phyloP scores from a whole-genome alignment of 2,329 filamentous ascomycete genomes.

The Waltergamsia citrina region DNA sequence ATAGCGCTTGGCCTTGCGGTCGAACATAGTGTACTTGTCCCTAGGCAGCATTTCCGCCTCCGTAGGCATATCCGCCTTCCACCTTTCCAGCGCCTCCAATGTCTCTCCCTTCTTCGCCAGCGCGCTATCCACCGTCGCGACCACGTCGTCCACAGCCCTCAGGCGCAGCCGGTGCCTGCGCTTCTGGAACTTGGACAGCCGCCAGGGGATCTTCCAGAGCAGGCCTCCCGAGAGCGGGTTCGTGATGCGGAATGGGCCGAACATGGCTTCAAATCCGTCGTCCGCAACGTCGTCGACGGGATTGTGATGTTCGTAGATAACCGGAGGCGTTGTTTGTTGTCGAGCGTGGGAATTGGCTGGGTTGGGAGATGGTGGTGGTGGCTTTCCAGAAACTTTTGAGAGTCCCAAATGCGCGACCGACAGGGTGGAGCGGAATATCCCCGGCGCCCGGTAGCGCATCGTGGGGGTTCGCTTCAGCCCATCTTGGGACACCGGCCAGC shows the following conservation, averaged over 20 bases:
- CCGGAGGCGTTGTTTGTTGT: slow-evolving; percentile 8
- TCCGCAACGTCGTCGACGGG: background rate
- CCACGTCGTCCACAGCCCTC: slow-evolving; percentile 77
- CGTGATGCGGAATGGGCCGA: slow-evolving; percentile 73
- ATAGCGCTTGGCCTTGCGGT: slow-evolving; percentile 90
- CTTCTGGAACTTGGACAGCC: slow-evolving; percentile 87
- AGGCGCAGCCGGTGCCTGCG: slow-evolving; percentile 75
- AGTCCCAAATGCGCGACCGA: background rate
- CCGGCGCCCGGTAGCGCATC: slow-evolving; percentile 7
- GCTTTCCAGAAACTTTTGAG: background rate
- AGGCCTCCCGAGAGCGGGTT: slow-evolving; percentile 70
- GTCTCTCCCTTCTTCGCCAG: slow-evolving; percentile 64
- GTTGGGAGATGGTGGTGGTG: background rate
- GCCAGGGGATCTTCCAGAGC: slow-evolving; percentile 96
- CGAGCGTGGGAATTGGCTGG: slow-evolving; percentile 7
- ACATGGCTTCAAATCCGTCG: slow-evolving; percentile 47
- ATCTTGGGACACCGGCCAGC: background rate
- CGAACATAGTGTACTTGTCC: slow-evolving; percentile 98
- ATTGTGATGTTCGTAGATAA: background rate
- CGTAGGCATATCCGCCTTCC: slow-evolving; percentile 93
- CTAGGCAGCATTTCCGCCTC: slow-evolving; percentile 92
- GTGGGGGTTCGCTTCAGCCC: background rate
- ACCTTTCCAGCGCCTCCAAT: slow-evolving; percentile 71
- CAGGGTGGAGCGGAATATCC: slow-evolving; percentile 17
- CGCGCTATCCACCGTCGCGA: slow-evolving; percentile 72